Percentiles rank a stretch among this genome's conserved stretches.
These are phyloP conservation scores for Borealophlyctis nickersoniae DNA, from an alignment of 192 early-diverging fungal genomes.

Conservation along the genomic window DNA sequence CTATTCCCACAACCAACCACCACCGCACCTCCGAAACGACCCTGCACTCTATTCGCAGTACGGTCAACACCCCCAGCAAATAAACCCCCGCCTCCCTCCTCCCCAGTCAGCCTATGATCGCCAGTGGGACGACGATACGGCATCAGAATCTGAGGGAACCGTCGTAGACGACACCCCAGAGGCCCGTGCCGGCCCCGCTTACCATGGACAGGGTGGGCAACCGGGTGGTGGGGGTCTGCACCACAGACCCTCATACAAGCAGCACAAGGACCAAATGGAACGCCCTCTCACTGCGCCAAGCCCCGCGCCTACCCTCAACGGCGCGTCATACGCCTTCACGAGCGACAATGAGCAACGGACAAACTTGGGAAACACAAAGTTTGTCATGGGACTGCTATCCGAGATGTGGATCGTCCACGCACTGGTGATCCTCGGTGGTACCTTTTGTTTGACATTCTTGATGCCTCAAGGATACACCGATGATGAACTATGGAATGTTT, in stretches of 20 bases:
- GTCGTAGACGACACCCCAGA: conserved; percentile 34
- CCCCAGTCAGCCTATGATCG: conserved; percentile 20
- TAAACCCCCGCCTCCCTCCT: conserved; percentile 20
- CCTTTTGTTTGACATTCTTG: conserved; percentile 47
- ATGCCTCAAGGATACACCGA: conserved; percentile 41
- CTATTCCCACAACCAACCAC: too few species aligned
- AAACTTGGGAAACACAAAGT: conserved; percentile 53
- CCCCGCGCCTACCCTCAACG: conserved; percentile 16
- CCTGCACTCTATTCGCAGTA: not conserved
- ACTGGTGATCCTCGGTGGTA: conserved; percentile 40
- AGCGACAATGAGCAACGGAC: conserved; percentile 37
- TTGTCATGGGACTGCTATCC: conserved; percentile 48
- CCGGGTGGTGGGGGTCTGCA: not conserved
- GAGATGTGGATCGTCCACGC: conserved; percentile 56
- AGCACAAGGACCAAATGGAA: too few species aligned
- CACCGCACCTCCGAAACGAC: not conserved
- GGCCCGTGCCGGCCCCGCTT: conserved; percentile 35
- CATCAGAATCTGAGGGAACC: conserved; percentile 25
- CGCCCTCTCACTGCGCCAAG: conserved; percentile 8
- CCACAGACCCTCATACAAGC: too few species aligned
- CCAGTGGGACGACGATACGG: conserved; percentile 31
- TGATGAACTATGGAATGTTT: conserved; percentile 47
- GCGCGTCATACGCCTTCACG: conserved; percentile 45
- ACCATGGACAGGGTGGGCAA: conserved; percentile 12
- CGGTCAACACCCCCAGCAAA: conserved; percentile 18